Percentiles rank a stretch among this genome's conserved stretches.
phyloP scores from a whole-genome alignment of 2,329 filamentous ascomycete species.

The Coleophoma eucalyptorum region DNA sequence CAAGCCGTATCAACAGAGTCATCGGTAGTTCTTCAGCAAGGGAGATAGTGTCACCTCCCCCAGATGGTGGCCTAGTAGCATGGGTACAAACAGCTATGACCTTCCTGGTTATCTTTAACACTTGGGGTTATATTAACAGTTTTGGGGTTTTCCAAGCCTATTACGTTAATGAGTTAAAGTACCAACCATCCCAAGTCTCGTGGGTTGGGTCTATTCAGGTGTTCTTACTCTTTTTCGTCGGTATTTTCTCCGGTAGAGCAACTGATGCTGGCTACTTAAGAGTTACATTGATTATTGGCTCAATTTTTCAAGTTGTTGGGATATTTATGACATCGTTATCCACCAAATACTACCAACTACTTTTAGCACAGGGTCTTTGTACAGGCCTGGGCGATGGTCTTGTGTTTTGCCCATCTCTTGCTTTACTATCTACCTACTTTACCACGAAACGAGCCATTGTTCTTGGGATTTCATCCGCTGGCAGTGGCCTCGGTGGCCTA shows the following conservation, averaged over 20 bases:
- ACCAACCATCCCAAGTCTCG: conserved; percentile 35
- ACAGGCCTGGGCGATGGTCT: conserved; percentile 41
- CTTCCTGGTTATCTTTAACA: no score
- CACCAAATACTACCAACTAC: conserved; percentile 37
- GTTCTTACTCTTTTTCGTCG: conserved; percentile 38
- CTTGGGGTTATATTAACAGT: no score
- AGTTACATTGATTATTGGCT: conserved; percentile 14
- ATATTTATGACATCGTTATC: conserved; percentile 36
- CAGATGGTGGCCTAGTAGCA: no score
- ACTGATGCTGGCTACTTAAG: conserved; percentile 23
- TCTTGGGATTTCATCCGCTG: conserved; percentile 37
- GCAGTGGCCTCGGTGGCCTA: conserved; percentile 58
- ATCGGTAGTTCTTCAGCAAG: no score
- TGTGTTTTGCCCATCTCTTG: conserved; percentile 44
- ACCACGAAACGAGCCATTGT: conserved; percentile 27
- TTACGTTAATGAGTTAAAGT: no score
- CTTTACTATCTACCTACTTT: conserved; percentile 50
- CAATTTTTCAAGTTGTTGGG: conserved; percentile 33
- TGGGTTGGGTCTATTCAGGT: conserved; percentile 39
- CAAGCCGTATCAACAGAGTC: no score
- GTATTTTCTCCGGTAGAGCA: conserved; percentile 7
- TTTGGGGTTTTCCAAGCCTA: no score
- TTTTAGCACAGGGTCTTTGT: conserved; percentile 41
- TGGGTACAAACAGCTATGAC: no score
- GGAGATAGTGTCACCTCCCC: no score